A percentile compares a stretch with the other conserved stretches of the same genome.
Conservation (phyloP, 2,329 filamentous ascomycete genomes). For the Aureobasidium musti region DNA sequence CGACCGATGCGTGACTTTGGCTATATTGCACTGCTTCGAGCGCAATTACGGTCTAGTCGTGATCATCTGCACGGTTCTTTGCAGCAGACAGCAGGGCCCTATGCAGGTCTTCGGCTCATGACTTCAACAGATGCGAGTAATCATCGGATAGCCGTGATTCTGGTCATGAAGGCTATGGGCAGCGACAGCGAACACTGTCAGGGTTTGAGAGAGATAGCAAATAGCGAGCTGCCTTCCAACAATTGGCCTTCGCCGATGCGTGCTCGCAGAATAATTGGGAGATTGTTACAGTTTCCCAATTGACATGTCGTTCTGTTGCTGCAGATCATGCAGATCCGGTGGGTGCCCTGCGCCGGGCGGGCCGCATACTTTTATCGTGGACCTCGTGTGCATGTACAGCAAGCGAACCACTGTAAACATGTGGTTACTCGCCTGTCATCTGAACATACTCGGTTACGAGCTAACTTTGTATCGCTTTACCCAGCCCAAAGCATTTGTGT, state of each 20-base stretch:
- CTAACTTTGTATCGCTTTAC: constrained; percentile 17
- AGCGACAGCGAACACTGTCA: constrained; percentile 22
- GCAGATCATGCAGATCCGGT: constrained; percentile 28
- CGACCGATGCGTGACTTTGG: constrained; percentile 10
- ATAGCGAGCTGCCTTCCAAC: background rate
- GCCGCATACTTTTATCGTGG: constrained; percentile 28
- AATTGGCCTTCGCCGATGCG: background rate
- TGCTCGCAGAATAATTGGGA: background rate
- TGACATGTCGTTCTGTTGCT: constrained; percentile 18
- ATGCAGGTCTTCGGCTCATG: constrained; percentile 29
- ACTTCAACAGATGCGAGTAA: constrained; percentile 20
- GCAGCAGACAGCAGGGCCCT: constrained; percentile 20
- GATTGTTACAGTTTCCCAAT: background rate
- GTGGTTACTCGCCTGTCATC: constrained; percentile 24
- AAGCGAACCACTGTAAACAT: constrained; percentile 19
- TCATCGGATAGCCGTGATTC: constrained; percentile 6
- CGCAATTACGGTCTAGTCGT: constrained; percentile 24
- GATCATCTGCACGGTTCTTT: constrained; percentile 29
- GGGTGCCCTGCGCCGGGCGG: constrained; percentile 26
- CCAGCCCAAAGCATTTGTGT: constrained; percentile 5
- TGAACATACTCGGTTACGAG: constrained; percentile 17
- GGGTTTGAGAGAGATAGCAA: constrained; percentile 19
- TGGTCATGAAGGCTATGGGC: background rate
- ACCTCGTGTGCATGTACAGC: constrained; percentile 28
- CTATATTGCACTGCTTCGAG: constrained; percentile 15